Percentiles rank a stretch among this genome's conserved stretches.
Conservation (phyloP, 73 alveolate species). For the Paramecium sexaurelia region DNA sequence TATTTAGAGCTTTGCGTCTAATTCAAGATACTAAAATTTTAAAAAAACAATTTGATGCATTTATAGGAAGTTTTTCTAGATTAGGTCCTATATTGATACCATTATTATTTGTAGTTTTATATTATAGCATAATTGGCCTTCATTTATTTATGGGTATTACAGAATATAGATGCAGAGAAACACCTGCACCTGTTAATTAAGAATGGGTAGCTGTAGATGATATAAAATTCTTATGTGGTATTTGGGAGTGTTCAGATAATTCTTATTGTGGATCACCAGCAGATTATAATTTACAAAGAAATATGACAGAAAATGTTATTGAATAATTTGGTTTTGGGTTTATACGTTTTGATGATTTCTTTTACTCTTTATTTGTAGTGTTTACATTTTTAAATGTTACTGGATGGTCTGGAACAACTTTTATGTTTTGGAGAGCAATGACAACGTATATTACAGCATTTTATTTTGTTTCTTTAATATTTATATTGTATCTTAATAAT, state of each 20-base stretch:
- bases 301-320: neutral
- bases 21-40: slow-evolving; percentile 25
- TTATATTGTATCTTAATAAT: neutral
- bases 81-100: slow-evolving; percentile 54
- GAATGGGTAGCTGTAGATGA: slow-evolving; percentile 45
- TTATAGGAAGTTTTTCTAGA: slow-evolving; percentile 48
- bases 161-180: slow-evolving; percentile 68
- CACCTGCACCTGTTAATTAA: slow-evolving; percentile 53
- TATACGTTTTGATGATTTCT: slow-evolving; percentile 64
- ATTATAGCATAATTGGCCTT: slow-evolving; percentile 60
- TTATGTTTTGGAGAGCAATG: slow-evolving; percentile 66
- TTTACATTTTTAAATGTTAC: slow-evolving; percentile 28
- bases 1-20: slow-evolving; percentile 52
- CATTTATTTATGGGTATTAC: slow-evolving; percentile 64
- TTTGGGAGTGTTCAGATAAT: slow-evolving; percentile 63
- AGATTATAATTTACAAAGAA: slow-evolving; percentile 44
- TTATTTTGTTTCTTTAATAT: slow-evolving; percentile 61
- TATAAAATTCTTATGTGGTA: slow-evolving; percentile 47
- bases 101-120: slow-evolving; percentile 41
- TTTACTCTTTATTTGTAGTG: slow-evolving; percentile 32
- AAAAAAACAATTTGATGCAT: slow-evolving; percentile 49
- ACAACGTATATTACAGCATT: slow-evolving; percentile 57
- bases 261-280: slow-evolving; percentile 60
- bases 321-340: slow-evolving; percentile 7
- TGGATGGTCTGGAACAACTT: slow-evolving; percentile 61